Conservation (phyloP, 495 filamentous ascomycete genomes). For the Hapsidospora chrysogenum region DNA sequence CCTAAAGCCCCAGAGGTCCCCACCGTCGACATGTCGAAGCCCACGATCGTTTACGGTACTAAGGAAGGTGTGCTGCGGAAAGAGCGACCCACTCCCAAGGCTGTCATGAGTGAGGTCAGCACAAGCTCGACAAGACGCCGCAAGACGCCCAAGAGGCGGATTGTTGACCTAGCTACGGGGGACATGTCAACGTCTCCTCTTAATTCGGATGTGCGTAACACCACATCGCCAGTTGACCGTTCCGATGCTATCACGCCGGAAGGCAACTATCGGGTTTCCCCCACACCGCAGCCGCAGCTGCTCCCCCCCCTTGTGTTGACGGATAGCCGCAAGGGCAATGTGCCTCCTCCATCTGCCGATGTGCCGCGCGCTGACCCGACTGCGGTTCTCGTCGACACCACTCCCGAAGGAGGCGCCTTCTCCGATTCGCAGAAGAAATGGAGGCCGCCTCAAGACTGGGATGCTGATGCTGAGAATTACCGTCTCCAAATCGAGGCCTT, state of each 20-base stretch:
- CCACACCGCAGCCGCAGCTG: constrained; percentile 15
- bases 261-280: constrained; percentile 26
- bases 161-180: constrained; percentile 63
- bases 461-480: constrained; percentile 60
- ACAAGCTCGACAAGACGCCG: constrained; percentile 32
- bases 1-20: constrained; percentile 38
- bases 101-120: constrained; percentile 31
- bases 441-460: constrained; percentile 41
- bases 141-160: constrained; percentile 49
- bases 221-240: not conserved
- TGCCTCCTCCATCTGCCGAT: constrained; percentile 10
- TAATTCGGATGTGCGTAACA: not conserved
- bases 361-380: constrained; percentile 29
- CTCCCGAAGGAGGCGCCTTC: no score
- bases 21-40: constrained; percentile 47
- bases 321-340: constrained; percentile 13
- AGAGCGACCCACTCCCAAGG: constrained; percentile 25
- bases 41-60: constrained; percentile 33
- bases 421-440: constrained; percentile 22
- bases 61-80: constrained; percentile 32
- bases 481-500: constrained; percentile 71
- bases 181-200: constrained; percentile 13
- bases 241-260: constrained; percentile 8
- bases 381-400: constrained; percentile 16
- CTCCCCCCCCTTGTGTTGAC: constrained; percentile 7